phyloP scores from a whole-genome alignment of 108 stramenopile species.

The Epipyxis sp. region DNA sequence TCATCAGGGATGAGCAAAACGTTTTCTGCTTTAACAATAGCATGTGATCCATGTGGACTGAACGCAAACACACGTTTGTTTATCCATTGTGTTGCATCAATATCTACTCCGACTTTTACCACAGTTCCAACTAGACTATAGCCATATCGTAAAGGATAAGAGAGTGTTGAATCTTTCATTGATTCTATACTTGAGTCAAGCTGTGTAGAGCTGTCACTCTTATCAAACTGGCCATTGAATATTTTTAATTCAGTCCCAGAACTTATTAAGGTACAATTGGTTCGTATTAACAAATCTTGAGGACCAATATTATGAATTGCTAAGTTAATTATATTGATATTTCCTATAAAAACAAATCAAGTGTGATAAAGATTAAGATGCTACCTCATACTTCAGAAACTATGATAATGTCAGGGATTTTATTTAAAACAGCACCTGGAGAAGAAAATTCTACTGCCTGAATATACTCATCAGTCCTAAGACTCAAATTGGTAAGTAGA shows the following conservation, averaged over 20 bases:
- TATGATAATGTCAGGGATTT: no score
- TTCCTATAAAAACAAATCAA: no score
- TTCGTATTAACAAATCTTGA: background rate
- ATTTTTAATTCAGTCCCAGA: background rate
- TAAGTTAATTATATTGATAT: no score
- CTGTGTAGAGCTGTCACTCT: background rate
- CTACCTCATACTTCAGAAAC: no score
- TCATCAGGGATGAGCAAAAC: background rate
- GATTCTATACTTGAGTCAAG: background rate
- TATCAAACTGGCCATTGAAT: background rate
- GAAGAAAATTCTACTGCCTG: no score
- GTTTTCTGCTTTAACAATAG: background rate
- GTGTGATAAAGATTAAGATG: no score
- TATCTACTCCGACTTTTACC: background rate
- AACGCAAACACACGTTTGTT: constrained; percentile 1
- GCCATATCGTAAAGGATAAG: background rate
- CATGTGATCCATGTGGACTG: background rate
- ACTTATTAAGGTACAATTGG: background rate
- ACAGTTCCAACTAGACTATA: background rate
- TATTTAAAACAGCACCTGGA: no score
- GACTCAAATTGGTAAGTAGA: no score
- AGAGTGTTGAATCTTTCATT: background rate
- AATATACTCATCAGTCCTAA: no score
- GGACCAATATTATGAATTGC: no score
- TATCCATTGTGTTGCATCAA: background rate